A percentile compares a stretch with the other conserved stretches of the same genome.
These are phyloP conservation scores for Alternaria triticimaculans DNA, from an alignment of 2,329 filamentous ascomycete species.

Conservation along the genomic window DNA sequence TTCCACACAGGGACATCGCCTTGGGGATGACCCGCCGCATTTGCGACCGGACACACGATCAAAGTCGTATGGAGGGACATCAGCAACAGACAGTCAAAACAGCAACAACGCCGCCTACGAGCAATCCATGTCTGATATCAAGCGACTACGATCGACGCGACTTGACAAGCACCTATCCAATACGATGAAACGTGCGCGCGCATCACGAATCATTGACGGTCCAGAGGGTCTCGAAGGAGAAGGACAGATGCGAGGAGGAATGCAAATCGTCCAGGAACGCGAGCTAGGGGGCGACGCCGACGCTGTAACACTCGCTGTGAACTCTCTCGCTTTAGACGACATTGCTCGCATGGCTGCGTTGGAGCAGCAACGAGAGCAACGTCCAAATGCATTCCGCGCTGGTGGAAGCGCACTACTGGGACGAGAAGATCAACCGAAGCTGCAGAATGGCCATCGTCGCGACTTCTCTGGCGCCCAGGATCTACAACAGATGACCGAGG, in stretches of 20 bases:
- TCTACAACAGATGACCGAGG: slow-evolving; percentile 58
- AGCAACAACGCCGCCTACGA: slow-evolving; percentile 77
- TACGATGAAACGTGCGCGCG: slow-evolving; percentile 87
- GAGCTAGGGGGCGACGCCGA: slow-evolving; percentile 73
- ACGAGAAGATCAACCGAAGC: slow-evolving; percentile 66
- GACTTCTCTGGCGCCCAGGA: slow-evolving; percentile 66
- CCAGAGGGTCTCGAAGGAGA: slow-evolving; percentile 75
- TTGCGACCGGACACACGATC: slow-evolving; percentile 73
- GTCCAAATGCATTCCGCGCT: slow-evolving; percentile 79
- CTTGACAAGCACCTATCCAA: slow-evolving; percentile 94
- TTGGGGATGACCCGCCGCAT: slow-evolving; percentile 60
- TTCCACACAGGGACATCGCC: slow-evolving; percentile 67
- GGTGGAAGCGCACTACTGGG: slow-evolving; percentile 73
- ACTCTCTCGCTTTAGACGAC: slow-evolving; percentile 92
- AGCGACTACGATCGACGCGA: slow-evolving; percentile 86
- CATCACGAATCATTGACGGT: slow-evolving; percentile 90
- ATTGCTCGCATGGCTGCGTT: slow-evolving; percentile 95
- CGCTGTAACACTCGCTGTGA: slow-evolving; percentile 86
- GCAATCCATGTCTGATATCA: slow-evolving; percentile 94
- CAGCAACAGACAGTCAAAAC: slow-evolving; percentile 59
- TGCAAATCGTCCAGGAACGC: slow-evolving; percentile 82
- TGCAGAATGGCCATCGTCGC: slow-evolving; percentile 73
- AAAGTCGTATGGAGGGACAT: slow-evolving; percentile 72
- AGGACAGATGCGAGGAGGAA: slow-evolving; percentile 62
- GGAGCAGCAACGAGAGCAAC: slow-evolving; percentile 90